Base-by-base conservation (phyloP, 2,329 filamentous ascomycete species). In the Simplicillium sp. region DNA sequence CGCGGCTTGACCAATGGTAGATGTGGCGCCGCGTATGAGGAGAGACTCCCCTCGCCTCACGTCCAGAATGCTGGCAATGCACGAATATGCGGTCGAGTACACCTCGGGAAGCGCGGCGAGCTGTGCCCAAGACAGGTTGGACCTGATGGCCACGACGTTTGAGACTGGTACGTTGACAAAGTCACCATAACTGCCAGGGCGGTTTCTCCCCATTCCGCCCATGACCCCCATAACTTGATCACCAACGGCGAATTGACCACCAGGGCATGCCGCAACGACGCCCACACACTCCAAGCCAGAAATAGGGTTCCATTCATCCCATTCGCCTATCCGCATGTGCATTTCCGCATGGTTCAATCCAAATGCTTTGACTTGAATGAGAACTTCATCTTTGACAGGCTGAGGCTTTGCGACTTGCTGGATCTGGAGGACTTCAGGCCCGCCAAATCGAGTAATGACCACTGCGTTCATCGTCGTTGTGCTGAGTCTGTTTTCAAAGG, bases 311-410 rank as follows among this genome's bases (percentile, higher is more conserved):
- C 48, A 58, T 42, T 63, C 61, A 40, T 54, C 57, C 61, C 60
- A 64, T 46, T 64, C 63, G 11, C 65, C 65, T 34, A 54, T 57
- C 16, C 64, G 60, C 64, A 68, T 67, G 48, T 67, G 61, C 57
- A 65, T 65, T 47, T 68, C 65, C 8, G 65, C 65, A 43, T 67
- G 62, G 45, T 68, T 67, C 33, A 67, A 45, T 3, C 64, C 64
- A 38, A 68, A 68, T 8, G 64, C 64, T 44, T 56, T 52, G 33
- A 67, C 55, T 43, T 53, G 44, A 46, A 66, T 53, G 12, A 63
- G 46, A 1, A 55, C 56, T 33, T 59, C 44, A 39, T 58, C 57
- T 17, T 9, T 28, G 14, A 31, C 36, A 7, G 36, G 36, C 3
- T 15, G 12, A 6, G 36, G 36, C 25, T 31, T 38, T 3, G 36